These are phyloP conservation scores for Linnemannia elongata DNA, from an alignment of 192 early-diverging fungal genomes.

Conservation along the genomic window DNA sequence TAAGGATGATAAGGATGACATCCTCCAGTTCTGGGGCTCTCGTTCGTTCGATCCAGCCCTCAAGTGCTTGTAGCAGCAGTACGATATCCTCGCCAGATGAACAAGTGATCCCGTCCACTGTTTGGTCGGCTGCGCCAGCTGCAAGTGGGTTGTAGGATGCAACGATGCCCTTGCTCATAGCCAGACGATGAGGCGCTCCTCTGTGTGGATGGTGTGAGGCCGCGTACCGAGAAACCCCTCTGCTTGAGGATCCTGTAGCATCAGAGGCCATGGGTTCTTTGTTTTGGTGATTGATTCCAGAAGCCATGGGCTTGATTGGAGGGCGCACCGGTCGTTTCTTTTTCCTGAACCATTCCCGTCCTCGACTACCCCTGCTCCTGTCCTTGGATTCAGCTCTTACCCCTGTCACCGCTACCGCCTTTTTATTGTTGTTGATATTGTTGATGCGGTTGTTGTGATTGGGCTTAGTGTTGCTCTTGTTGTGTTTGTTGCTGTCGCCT, in stretches of 20 bases:
- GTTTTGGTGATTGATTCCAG: neutral
- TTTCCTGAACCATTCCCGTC: slow-evolving; percentile 22
- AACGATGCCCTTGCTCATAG: slow-evolving; percentile 25
- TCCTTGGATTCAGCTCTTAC: neutral
- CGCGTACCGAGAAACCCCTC: neutral
- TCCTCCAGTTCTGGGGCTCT: slow-evolving; percentile 24
- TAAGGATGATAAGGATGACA: slow-evolving; percentile 33
- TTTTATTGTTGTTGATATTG: neutral
- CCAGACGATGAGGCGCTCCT: slow-evolving; percentile 8
- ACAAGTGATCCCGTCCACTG: slow-evolving; percentile 49
- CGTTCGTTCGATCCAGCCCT: slow-evolving; percentile 26
- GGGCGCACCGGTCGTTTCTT: slow-evolving; percentile 22
- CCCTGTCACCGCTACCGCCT: neutral
- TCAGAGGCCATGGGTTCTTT: neutral
- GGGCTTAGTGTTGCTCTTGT: neutral
- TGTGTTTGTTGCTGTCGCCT: neutral
- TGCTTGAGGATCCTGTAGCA: too few species aligned
- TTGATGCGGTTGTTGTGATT: neutral
- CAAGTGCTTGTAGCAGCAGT: slow-evolving; percentile 27
- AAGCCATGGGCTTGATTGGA: slow-evolving; percentile 23
- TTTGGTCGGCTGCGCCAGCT: slow-evolving; percentile 14
- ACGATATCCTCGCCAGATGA: slow-evolving; percentile 39
- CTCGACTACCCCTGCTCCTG: neutral
- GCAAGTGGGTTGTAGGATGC: slow-evolving; percentile 24
- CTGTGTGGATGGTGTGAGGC: neutral